Evolutionary conservation across 345 rosid genomes (phyloP), one percentile per base, ranked within the genome.

Genomic region (Boechera stricta): DNA sequence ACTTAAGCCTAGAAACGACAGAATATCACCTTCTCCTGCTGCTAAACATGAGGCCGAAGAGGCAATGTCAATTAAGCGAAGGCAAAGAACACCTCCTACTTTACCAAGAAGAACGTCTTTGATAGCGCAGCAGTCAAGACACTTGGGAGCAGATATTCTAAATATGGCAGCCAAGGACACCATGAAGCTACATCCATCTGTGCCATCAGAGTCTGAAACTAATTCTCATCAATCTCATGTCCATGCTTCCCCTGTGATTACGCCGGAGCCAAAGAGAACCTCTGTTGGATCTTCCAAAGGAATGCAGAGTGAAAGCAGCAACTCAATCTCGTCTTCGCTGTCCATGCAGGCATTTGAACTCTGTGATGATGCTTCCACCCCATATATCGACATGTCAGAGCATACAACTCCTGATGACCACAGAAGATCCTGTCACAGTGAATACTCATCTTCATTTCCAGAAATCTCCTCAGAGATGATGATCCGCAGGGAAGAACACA

Each of bases 11-110:
- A 88, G 90, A 82, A 66, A 86, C 63, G 98, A 89, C 64, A 90
- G 90, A 53, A 55, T 82, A 57, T 90, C 96, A 28, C 65, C 52
- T 55, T 88, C 94, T 38, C 69, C 86, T 28, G 44, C 67, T 26
- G 85, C 89, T 42, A 53, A 83, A 77, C 87, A 83, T 57, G 82
- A 62, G 59, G 75, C 80, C 12, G 96, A 87, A 56, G 96, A 92
- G 66, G 88, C 82, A 64, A 53, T 67, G 63, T 62, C 89, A 72
- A 62, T 68, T 36, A 92, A 89, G 85, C 78, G 70, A n/a, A 86
- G 96, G 85, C 94, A 85, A 84, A 88, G 84, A 81, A 95, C 94
- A 58, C 91, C 97, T 73, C 93, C 95, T 80, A 83, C 76, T 77
- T 51, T 82, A 62, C 74, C 77, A 62, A 86, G 85, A 80, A 87